These are phyloP conservation scores for Eremothecium sinecaudum DNA, from an alignment of 1,139 yeast species.

Conservation along the genomic window DNA sequence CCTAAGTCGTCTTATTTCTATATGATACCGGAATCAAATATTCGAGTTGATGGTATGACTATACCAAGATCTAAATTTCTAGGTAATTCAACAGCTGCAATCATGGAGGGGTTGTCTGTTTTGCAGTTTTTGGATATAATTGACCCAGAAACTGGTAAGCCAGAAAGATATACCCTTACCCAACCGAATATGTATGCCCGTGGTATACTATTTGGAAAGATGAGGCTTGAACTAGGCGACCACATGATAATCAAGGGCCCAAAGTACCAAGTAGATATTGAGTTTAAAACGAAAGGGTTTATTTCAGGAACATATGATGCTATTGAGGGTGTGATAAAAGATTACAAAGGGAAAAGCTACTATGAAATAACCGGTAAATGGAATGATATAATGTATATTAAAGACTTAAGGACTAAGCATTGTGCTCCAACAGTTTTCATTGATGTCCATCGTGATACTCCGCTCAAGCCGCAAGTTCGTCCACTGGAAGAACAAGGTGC, in stretches of 20 bases:
- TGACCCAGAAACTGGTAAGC: slow-evolving; percentile 37
- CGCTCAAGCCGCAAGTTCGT: slow-evolving; percentile 59
- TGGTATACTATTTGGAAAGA: slow-evolving; percentile 82
- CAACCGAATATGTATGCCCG: slow-evolving; percentile 97
- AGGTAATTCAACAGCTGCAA: slow-evolving; percentile 93
- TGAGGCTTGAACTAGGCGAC: slow-evolving; percentile 87
- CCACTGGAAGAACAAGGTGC: slow-evolving; percentile 71
- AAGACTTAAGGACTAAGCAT: slow-evolving; percentile 40
- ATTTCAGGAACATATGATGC: slow-evolving; percentile 88
- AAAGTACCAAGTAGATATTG: slow-evolving; percentile 65
- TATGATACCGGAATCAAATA: slow-evolving; percentile 67
- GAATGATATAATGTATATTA: slow-evolving; percentile 78
- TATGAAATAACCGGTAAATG: slow-evolving; percentile 80
- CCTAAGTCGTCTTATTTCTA: slow-evolving; percentile 93
- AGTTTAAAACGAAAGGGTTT: slow-evolving; percentile 90
- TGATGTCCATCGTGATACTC: slow-evolving; percentile 50
- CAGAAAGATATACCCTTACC: slow-evolving; percentile 64
- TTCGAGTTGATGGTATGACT: slow-evolving; percentile 81
- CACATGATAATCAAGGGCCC: slow-evolving; percentile 69
- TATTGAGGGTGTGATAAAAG: slow-evolving; percentile 64
- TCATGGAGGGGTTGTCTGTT: slow-evolving; percentile 86
- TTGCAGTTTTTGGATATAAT: slow-evolving; percentile 58
- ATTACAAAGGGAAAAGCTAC: slow-evolving; percentile 44
- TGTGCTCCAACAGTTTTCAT: slow-evolving; percentile 42
- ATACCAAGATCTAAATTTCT: slow-evolving; percentile 80